Evolutionary conservation across 2,329 filamentous ascomycete species (phyloP), one percentile per base, ranked within the genome.

Genomic region (Cladosporium sp.): DNA sequence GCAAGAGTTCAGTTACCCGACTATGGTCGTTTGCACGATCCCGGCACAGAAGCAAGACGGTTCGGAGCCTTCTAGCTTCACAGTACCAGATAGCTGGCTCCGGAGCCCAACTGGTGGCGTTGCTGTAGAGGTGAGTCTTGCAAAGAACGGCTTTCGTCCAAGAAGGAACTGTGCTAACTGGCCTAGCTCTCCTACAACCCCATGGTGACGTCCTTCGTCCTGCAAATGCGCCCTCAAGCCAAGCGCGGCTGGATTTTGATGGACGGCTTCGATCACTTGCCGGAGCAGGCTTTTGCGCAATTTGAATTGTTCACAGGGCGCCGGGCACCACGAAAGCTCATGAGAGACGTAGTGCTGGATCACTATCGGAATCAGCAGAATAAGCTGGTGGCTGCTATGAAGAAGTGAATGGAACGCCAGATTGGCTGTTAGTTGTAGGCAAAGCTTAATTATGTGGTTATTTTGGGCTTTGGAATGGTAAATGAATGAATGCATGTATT

Each of bases 231-330:
- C 15, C 70, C 73, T 47, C 69, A 80, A 64, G 73, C 80, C 17
- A 71, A 81, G 50, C 72, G 77, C 56, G 77, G 86, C 36, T 91
- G 86, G 86, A 83, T 89, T 0, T 76, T 86, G 15, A 80, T 90
- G 67, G 85, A 90, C 60, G 87, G 87, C 0, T 71, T 91, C 11
- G 86, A 91, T 59, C 76, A 90, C 41, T 68, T 92, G 12, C 85
- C 85, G 0, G 88, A 91, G 64, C 87, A 91, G 63, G 88, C 85
- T 0, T 88, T 88, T 67, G 86, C 87, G 1, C 87, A 91, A 60
- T 92, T 91, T 61, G 88, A 92, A 67, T 69, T 91, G 2, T 89
- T 91, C 64, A 90, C 87, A 0, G 87, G 86, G 0, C 75, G 85
- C 41, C 79, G 84, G 65, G 85, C 86, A 13, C 86, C 86, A 2